These are phyloP conservation scores for Microcos paniculata DNA, from an alignment of 345 rosid genomes.

Conservation along the genomic window DNA sequence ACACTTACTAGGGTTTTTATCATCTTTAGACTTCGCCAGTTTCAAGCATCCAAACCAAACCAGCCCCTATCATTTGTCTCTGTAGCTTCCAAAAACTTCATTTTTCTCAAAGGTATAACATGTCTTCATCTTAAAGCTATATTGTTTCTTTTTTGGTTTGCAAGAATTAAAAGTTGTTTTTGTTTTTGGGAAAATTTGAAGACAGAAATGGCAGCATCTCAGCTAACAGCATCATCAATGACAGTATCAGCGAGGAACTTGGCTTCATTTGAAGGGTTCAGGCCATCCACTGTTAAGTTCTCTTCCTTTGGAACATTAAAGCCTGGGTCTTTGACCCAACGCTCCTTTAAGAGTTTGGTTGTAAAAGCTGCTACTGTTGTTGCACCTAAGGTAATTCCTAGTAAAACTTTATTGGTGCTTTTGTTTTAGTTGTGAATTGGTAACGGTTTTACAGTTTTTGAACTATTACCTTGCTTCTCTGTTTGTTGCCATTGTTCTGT, in stretches of 20 bases:
- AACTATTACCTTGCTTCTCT: background rate
- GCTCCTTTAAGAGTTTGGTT: conserved; percentile 51
- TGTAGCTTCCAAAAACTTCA: background rate
- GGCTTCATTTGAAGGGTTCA: conserved; percentile 49
- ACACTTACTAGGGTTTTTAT: conserved; percentile 12
- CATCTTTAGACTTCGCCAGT: background rate
- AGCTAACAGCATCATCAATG: conserved; percentile 50
- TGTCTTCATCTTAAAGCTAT: background rate
- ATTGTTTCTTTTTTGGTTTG: background rate
- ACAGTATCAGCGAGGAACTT: conserved; percentile 39
- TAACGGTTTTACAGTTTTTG: background rate
- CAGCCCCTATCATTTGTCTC: background rate
- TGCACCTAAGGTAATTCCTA: conserved; percentile 76
- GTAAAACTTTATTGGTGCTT: background rate
- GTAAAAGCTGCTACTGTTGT: conserved; percentile 83
- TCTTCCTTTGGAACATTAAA: conserved; percentile 35
- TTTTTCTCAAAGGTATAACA: background rate
- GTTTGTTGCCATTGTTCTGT: background rate
- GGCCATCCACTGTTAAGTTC: conserved; percentile 45
- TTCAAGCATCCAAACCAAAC: conserved; percentile 7
- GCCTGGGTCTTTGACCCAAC: conserved; percentile 23
- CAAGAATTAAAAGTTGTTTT: background rate
- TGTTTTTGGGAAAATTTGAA: background rate
- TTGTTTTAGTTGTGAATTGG: background rate
- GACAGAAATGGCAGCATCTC: conserved; percentile 52